phyloP scores from a whole-genome alignment of 768 basidiomycete species.

The Phanerochaete carnosa region DNA sequence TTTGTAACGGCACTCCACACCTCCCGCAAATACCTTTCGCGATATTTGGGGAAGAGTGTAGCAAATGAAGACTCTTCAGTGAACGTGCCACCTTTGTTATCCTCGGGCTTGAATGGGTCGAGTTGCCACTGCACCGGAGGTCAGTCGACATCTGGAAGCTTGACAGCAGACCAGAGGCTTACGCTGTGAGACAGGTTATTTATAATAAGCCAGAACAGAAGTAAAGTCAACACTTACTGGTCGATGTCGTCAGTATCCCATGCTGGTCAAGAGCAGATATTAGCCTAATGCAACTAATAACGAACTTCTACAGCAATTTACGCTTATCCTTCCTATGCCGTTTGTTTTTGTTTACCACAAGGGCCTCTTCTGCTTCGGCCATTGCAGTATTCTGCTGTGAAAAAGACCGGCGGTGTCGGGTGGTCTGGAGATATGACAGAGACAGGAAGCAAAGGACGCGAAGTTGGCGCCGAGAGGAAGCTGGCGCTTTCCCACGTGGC shows the following conservation, averaged over 20 bases:
- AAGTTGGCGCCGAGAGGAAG: neutral
- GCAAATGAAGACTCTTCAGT: conserved; percentile 97
- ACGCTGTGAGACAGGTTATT: conserved; percentile 25
- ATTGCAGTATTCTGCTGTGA: neutral
- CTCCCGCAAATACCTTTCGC: conserved; percentile 94
- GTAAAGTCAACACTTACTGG: conserved; percentile 63
- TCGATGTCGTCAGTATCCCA: conserved; percentile 99
- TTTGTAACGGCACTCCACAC: conserved; percentile 91
- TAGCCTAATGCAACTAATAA: neutral
- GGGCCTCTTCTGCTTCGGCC: conserved; percentile 30
- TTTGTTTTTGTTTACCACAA: conserved; percentile 76
- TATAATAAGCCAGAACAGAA: neutral
- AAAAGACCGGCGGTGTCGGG: neutral
- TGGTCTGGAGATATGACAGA: neutral
- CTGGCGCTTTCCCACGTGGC: neutral
- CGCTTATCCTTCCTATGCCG: conserved; percentile 93
- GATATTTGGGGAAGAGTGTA: conserved; percentile 96
- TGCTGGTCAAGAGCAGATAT: conserved; percentile 45
- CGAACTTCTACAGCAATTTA: conserved; percentile 36
- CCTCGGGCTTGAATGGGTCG: conserved; percentile 66
- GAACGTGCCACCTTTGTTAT: conserved; percentile 83
- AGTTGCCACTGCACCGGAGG: conserved; percentile 65
- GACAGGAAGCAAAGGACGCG: neutral
- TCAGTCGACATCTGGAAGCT: neutral
- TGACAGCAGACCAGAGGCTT: conserved; percentile 10